Evolutionary conservation across 2,329 filamentous ascomycete genomes (phyloP), one percentile per base, ranked within the genome.

Genomic region (Pestalotiopsis sp.): DNA sequence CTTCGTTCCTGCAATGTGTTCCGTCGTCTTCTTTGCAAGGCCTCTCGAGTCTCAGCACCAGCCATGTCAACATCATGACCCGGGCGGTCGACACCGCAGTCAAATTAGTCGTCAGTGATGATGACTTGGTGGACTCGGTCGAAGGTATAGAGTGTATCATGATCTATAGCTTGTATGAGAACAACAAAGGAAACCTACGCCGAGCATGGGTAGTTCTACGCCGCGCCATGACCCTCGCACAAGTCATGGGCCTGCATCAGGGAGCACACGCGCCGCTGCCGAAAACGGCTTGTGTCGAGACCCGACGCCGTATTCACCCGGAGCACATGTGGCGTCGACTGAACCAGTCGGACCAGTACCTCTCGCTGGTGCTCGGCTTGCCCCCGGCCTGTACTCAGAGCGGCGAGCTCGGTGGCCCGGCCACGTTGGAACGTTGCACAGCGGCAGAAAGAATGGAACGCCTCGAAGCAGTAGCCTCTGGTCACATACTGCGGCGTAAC

Each of bases 111-210:
- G 83, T 81, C 0, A 78, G 77, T 14, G 81, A 86, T 30, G 82
- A 87, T 63, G 80, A 82, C 1, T 72, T 88, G 0, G 71, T 83
- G 0, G 76, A 75, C 30, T 82, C 80, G 0, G 48, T 85, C 1
- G 84, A 86, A 64, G 83, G 84, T 0, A 72, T 88, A 7, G 83
- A 86, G 67, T 85, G 83, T 64, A 70, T 88, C 22, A 78, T 86
- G 70, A 76, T 87, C 0, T 81, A 86, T 68, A 78, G 78, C 14
- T 75, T 85, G 22, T 84, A 81, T 70, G 76, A 82, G 6, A 81
- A 81, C 30, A 85, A 86, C 35, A 73, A 74, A 0, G 86, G 86
- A 1, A 80, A 83, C 35, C 75, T 86, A 3, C 80, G 82, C 0
- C 77, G 79, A 0, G 78, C 83, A 0, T 87, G 83, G 83, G 70